Percentiles rank a stretch among this genome's conserved stretches.
Conservation (phyloP, 2,329 filamentous ascomycete genomes). For the Capronia americana region DNA sequence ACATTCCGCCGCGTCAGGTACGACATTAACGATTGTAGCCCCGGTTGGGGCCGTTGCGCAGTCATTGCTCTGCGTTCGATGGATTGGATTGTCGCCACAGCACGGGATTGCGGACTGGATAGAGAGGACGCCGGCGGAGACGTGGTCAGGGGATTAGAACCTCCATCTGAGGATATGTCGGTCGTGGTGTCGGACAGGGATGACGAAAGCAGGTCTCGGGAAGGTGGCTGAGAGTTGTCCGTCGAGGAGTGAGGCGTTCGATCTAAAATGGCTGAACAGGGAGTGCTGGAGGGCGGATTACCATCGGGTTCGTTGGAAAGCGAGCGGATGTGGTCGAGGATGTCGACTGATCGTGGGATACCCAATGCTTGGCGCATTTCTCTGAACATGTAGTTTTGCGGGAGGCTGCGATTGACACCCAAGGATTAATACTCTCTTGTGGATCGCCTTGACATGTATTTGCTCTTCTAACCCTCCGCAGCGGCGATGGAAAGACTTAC, state of each 20-base stretch:
- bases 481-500: constrained; percentile 57
- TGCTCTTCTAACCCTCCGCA: background rate
- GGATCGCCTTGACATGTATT: background rate
- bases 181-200: constrained; percentile 36
- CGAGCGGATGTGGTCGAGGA: constrained; percentile 83
- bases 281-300: background rate
- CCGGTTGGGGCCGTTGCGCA: constrained; percentile 79
- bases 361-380: constrained; percentile 79
- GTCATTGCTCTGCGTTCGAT: constrained; percentile 85
- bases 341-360: constrained; percentile 77
- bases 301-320: constrained; percentile 63
- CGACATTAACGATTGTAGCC: constrained; percentile 77
- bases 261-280: background rate
- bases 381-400: constrained; percentile 93
- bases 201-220: constrained; percentile 24
- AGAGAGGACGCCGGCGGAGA: background rate
- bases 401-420: constrained; percentile 63
- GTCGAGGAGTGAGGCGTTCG: constrained; percentile 10
- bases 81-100: constrained; percentile 74
- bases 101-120: constrained; percentile 47
- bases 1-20: constrained; percentile 71
- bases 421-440: background rate
- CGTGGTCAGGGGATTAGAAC: background rate
- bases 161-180: background rate
- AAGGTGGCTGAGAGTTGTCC: constrained; percentile 21